A percentile compares a stretch with the other conserved stretches of the same genome.
phyloP scores from a whole-genome alignment of 176 grass and related monocot genomes.

The Carex myosuroides region DNA sequence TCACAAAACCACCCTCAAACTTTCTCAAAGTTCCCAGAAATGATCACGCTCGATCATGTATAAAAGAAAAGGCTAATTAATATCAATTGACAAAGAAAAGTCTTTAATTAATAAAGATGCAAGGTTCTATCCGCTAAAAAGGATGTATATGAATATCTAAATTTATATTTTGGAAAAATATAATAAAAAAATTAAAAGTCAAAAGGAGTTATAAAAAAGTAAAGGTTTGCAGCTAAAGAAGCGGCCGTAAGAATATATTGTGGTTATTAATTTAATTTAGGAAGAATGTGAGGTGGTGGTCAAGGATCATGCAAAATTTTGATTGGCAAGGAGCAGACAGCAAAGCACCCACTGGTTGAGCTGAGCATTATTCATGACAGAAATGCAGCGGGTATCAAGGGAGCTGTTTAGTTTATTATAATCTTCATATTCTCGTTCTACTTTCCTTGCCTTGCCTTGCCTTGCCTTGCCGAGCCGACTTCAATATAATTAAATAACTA shows the following conservation, averaged over 20 bases:
- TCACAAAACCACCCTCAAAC: too few relatives aligned
- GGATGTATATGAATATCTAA: too few relatives aligned
- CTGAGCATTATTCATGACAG: slow-evolving; percentile 11
- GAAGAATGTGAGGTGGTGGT: background rate
- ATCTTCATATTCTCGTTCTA: background rate
- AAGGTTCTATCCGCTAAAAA: too few relatives aligned
- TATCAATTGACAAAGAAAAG: too few relatives aligned
- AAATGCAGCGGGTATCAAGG: slow-evolving; percentile 28
- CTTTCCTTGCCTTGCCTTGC: too few relatives aligned
- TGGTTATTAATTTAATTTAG: background rate
- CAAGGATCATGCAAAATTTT: slow-evolving; percentile 8
- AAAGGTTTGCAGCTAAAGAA: background rate
- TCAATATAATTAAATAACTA: background rate
- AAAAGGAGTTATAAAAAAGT: too few relatives aligned
- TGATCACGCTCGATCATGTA: too few relatives aligned
- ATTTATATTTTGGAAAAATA: too few relatives aligned
- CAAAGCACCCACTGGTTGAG: slow-evolving; percentile 6
- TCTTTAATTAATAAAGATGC: too few relatives aligned
- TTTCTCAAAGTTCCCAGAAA: too few relatives aligned
- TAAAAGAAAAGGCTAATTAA: too few relatives aligned
- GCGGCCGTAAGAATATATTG: background rate
- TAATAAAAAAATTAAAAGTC: too few relatives aligned
- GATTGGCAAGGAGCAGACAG: background rate
- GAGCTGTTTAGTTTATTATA: slow-evolving; percentile 15
- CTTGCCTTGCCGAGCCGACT: background rate